A percentile compares a stretch with the other conserved stretches of the same genome.
phyloP scores from a whole-genome alignment of 768 basidiomycete species.

The Trametes cubensis region DNA sequence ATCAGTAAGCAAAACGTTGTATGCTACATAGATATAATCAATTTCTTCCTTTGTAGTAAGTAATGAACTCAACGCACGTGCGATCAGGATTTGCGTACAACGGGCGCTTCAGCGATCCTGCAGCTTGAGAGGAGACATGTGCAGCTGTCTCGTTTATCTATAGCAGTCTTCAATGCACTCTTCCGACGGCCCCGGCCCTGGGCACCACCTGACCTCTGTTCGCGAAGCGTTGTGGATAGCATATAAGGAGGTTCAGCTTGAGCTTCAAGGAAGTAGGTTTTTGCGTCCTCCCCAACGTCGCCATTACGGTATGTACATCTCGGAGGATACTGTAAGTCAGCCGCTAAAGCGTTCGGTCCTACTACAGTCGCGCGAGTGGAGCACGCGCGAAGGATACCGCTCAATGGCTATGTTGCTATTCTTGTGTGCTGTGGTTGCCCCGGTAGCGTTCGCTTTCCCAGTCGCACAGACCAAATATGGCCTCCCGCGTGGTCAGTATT shows the following conservation, averaged over 20 bases:
- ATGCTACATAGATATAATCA: no score
- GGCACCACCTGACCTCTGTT: not conserved
- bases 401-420: not conserved
- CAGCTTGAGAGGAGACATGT: not conserved
- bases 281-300: no score
- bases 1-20: no score
- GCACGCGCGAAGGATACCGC: no score
- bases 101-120: not conserved
- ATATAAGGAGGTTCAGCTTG: not conserved
- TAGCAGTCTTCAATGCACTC: not conserved
- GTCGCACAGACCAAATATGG: constrained; percentile 1
- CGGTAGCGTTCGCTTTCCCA: not conserved
- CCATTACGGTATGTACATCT: no score
- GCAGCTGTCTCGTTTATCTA: not conserved
- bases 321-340: no score
- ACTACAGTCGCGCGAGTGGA: no score
- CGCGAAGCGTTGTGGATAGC: not conserved
- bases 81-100: not conserved
- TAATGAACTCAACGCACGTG: not conserved
- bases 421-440: not conserved
- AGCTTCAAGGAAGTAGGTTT: no score
- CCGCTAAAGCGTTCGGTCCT: no score
- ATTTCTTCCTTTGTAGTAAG: not conserved
- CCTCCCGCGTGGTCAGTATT: not conserved
- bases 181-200: not conserved